A percentile compares a stretch with the other conserved stretches of the same genome.
Conservation (phyloP, 2,329 filamentous ascomycete genomes). For the Pseudogymnoascus sp. region DNA sequence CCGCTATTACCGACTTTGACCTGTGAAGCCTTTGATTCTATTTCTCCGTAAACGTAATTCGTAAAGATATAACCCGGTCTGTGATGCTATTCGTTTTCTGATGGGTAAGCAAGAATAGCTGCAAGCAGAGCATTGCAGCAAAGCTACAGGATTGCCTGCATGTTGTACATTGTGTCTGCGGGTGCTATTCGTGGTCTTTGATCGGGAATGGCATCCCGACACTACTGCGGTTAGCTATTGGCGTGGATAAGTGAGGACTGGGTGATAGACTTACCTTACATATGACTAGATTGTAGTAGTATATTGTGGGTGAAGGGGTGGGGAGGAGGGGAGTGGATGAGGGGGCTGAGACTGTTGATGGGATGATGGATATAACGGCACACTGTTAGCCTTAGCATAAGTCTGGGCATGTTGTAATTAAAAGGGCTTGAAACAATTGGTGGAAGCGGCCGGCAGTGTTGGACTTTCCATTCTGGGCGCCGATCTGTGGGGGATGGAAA, state of each 20-base stretch:
- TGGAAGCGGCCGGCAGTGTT: background rate
- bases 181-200: background rate
- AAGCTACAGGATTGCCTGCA: background rate
- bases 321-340: background rate
- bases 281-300: background rate
- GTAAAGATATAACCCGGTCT: background rate
- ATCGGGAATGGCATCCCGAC: background rate
- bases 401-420: background rate
- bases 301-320: background rate
- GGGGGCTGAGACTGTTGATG: background rate
- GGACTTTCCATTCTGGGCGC: background rate
- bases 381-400: background rate
- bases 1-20: background rate
- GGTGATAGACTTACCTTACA: background rate
- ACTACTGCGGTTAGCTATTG: background rate
- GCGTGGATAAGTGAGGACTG: background rate
- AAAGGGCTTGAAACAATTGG: background rate
- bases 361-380: slow-evolving; percentile 1
- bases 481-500: background rate
- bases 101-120: background rate
- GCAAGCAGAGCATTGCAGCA: background rate
- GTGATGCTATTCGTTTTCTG: background rate
- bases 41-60: background rate
- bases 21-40: background rate
- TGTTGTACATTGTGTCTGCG: background rate